phyloP scores from a whole-genome alignment of 2,329 filamentous ascomycete species.

The Ophiostoma sp. region DNA sequence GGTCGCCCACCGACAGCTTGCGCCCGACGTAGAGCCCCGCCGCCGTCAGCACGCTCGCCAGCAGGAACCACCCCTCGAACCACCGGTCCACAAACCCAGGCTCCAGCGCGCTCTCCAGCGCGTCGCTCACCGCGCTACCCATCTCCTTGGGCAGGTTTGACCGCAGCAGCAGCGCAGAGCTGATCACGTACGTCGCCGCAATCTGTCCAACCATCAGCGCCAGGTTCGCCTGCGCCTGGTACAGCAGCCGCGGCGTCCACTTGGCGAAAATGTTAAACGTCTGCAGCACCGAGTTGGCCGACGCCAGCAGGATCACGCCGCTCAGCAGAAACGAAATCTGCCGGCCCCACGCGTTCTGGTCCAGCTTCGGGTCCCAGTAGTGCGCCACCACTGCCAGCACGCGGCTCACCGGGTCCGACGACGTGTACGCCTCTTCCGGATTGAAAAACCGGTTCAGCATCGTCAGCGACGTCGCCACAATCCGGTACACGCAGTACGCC shows the following conservation, averaged over 20 bases:
- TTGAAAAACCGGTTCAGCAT: slow-evolving; percentile 56
- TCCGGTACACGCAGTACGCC: slow-evolving; percentile 78
- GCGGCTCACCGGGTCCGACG: slow-evolving; percentile 77
- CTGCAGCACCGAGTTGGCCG: slow-evolving; percentile 77
- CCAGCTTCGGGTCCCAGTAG: slow-evolving; percentile 77
- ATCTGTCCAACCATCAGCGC: slow-evolving; percentile 76
- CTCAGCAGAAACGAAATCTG: slow-evolving; percentile 80
- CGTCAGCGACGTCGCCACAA: slow-evolving; percentile 65
- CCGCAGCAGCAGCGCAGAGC: slow-evolving; percentile 67
- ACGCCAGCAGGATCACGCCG: slow-evolving; percentile 74
- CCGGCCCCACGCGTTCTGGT: slow-evolving; percentile 76
- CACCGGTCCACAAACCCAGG: slow-evolving; percentile 69
- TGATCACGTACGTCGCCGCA: slow-evolving; percentile 79
- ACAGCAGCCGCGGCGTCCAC: slow-evolving; percentile 65
- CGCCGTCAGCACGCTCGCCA: slow-evolving; percentile 60
- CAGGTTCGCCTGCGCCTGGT: slow-evolving; percentile 70
- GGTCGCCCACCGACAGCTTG: slow-evolving; percentile 44
- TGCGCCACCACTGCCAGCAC: slow-evolving; percentile 73
- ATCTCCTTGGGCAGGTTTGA: slow-evolving; percentile 75
- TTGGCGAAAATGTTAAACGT: slow-evolving; percentile 77
- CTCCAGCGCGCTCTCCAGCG: slow-evolving; percentile 69
- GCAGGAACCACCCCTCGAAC: slow-evolving; percentile 84
- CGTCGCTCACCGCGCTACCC: slow-evolving; percentile 70
- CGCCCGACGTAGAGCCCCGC: slow-evolving; percentile 68
- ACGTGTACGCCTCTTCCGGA: slow-evolving; percentile 52